Evolutionary conservation across 1,139 yeast genomes (phyloP).

Genomic region (Lizanozyma gosingica): DNA sequence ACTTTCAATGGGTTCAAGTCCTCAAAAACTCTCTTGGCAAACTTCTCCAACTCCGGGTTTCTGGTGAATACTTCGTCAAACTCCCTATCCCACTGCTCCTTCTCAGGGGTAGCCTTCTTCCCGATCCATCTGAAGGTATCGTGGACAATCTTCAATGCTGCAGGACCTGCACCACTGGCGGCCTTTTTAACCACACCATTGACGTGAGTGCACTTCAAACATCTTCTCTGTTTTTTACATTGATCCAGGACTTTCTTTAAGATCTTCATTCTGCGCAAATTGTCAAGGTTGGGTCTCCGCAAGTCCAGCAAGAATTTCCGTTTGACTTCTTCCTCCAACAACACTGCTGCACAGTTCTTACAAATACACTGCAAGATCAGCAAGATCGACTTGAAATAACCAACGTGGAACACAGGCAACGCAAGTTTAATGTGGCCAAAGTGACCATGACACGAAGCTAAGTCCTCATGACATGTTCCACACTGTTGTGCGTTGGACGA

Average conservation of each 20-base stretch:
- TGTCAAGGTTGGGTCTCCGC: conserved; percentile 83
- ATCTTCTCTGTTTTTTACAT: conserved; percentile 90
- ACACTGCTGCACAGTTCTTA: conserved; percentile 75
- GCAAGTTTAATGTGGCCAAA: conserved; percentile 93
- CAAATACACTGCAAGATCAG: conserved; percentile 87
- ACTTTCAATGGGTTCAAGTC: conserved; percentile 93
- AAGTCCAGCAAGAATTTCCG: conserved; percentile 65
- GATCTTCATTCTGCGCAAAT: conserved; percentile 82
- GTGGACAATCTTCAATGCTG: conserved; percentile 88
- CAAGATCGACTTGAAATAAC: conserved; percentile 88
- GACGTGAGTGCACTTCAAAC: conserved; percentile 76
- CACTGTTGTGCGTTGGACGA: conserved; percentile 81
- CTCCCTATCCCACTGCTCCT: conserved; percentile 77
- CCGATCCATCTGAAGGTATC: conserved; percentile 96
- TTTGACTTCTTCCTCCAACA: conserved; percentile 66
- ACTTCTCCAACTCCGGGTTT: conserved; percentile 84
- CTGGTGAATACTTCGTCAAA: conserved; percentile 62
- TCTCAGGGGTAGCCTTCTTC: conserved; percentile 80
- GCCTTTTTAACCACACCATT: conserved; percentile 98
- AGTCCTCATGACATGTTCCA: conserved; percentile 81
- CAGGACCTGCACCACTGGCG: conserved; percentile 86
- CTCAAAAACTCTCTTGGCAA: conserved; percentile 80
- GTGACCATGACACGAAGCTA: conserved; percentile 97
- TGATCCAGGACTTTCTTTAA: conserved; percentile 79
- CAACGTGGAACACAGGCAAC: conserved; percentile 94